Conservation (phyloP, 2,329 filamentous ascomycete species). For the Nemania abortiva region DNA sequence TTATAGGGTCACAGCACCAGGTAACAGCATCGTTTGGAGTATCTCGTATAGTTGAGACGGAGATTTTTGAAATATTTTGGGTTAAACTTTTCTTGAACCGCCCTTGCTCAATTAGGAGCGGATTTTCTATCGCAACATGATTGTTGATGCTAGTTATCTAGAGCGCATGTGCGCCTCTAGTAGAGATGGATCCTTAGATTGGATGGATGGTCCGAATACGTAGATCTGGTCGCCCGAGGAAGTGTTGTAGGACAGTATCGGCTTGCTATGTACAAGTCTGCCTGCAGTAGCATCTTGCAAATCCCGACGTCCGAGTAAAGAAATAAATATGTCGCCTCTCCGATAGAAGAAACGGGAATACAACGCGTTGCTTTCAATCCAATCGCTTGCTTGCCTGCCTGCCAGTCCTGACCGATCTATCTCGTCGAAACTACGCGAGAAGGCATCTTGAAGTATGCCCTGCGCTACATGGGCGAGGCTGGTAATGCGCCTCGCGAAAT, state of each 20-base stretch:
- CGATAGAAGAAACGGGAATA: slow-evolving; percentile 34
- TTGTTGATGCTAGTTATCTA: slow-evolving; percentile 28
- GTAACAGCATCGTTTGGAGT: no score
- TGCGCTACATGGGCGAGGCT: slow-evolving; percentile 30
- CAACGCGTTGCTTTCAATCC: slow-evolving; percentile 37
- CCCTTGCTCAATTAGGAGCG: background rate
- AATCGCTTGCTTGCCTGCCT: slow-evolving; percentile 27
- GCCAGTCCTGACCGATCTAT: slow-evolving; percentile 33
- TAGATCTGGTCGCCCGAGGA: slow-evolving; percentile 34
- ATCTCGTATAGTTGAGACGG: no score
- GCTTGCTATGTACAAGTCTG: slow-evolving; percentile 48
- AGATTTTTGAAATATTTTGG: no score
- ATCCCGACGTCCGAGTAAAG: slow-evolving; percentile 36
- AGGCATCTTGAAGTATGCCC: slow-evolving; percentile 31
- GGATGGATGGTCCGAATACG: slow-evolving; percentile 24
- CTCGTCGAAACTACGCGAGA: slow-evolving; percentile 26
- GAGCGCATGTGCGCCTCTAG: slow-evolving; percentile 27
- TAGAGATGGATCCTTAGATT: slow-evolving; percentile 28
- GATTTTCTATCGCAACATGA: slow-evolving; percentile 18
- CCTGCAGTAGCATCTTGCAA: slow-evolving; percentile 31
- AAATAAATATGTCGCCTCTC: slow-evolving; percentile 35
- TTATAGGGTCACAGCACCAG: background rate
- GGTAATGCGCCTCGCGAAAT: slow-evolving; percentile 27
- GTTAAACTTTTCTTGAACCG: background rate
- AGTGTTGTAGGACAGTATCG: slow-evolving; percentile 40